These are phyloP conservation scores for Puya raimondii DNA, from an alignment of 176 grass and related monocot genomes.

Conservation along the genomic window DNA sequence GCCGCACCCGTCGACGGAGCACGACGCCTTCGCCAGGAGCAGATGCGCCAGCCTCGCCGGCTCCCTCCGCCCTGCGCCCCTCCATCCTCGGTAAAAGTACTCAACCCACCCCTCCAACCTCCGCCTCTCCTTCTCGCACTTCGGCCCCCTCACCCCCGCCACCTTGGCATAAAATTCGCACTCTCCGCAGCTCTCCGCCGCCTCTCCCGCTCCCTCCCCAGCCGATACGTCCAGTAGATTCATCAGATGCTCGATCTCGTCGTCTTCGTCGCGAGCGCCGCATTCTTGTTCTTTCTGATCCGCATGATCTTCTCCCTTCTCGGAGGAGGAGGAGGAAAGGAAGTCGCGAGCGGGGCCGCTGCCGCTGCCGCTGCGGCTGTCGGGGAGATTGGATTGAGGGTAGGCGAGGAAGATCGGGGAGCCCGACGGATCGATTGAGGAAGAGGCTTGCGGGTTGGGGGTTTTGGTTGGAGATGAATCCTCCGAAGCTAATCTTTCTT, in stretches of 20 bases:
- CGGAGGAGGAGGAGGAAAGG: slow-evolving; percentile 25
- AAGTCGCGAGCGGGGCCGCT: slow-evolving; percentile 46
- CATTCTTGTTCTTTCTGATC: neutral
- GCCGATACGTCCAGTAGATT: slow-evolving; percentile 32
- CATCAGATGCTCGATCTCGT: slow-evolving; percentile 47
- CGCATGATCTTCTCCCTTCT: neutral
- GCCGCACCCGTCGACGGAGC: slow-evolving; percentile 4
- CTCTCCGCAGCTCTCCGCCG: neutral
- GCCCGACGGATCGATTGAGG: slow-evolving; percentile 5
- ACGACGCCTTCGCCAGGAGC: slow-evolving; percentile 37
- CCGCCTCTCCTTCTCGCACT: slow-evolving; percentile 43
- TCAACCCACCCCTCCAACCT: slow-evolving; percentile 49
- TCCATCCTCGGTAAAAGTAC: slow-evolving; percentile 10
- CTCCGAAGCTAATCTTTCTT: slow-evolving; percentile 38
- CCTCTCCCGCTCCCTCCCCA: neutral
- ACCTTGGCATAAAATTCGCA: slow-evolving; percentile 55
- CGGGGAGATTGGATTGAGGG: neutral
- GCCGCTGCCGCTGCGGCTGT: slow-evolving; percentile 8
- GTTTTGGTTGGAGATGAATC: neutral
- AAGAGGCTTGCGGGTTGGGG: neutral
- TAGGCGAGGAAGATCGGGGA: slow-evolving; percentile 42
- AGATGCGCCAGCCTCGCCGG: slow-evolving; percentile 58
- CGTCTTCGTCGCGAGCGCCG: neutral
- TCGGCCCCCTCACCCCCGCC: slow-evolving; percentile 38
- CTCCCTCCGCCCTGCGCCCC: slow-evolving; percentile 30